Evolutionary conservation across 2,329 filamentous ascomycete genomes (phyloP), one percentile per base, ranked within the genome.

Genomic region (Scedosporium apiospermum): DNA sequence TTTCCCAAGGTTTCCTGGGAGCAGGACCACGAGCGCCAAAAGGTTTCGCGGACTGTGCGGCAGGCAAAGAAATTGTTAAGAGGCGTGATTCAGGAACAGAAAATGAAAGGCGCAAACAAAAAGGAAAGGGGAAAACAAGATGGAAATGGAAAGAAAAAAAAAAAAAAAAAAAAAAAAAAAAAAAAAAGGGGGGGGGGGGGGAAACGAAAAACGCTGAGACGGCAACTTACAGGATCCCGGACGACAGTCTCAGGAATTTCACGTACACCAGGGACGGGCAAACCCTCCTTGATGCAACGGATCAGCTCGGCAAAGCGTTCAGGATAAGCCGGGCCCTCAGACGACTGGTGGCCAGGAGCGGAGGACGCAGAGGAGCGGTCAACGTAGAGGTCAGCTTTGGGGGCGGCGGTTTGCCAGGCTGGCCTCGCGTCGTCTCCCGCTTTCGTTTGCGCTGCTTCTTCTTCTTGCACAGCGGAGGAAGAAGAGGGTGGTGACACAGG

Each of bases 261-360:
- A 67, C 87, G 87, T 69, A 97, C 96, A 0, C 93, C 93, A 1
- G 92, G 91, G 53, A 97, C 88, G 0, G 90, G 88, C 68, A 91
- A 86, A 61, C 91, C 91, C 30, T 86, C 87, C 26, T 90, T 90
- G 62, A 97, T 90, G 62, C 96, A 83, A 69, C 91, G 88, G 62
- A 96, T 88, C 65, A 97, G 91, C 67, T 93, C 87, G 6, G 90
- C 88, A 73, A 97, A 96, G 1, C 86, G 88, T 58, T 87, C 87
- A 3, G 92, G 92, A 69, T 96, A 96, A 1, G 85, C 83, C 44
- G 91, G 88, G 57, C 83, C 79, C 44, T 75, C 76, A n/a, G 67
- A 69, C 6, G 67, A 62, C 14, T 63, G 62, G 2, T 65, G 63
- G n/a, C 65, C 63, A 6, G 66, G 64, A 7, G 66, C 6, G 27